A percentile compares a stretch with the other conserved stretches of the same genome.
Evolutionary conservation across 208 protist genomes (phyloP).

Genomic region (Trypanosoma melophagium): DNA sequence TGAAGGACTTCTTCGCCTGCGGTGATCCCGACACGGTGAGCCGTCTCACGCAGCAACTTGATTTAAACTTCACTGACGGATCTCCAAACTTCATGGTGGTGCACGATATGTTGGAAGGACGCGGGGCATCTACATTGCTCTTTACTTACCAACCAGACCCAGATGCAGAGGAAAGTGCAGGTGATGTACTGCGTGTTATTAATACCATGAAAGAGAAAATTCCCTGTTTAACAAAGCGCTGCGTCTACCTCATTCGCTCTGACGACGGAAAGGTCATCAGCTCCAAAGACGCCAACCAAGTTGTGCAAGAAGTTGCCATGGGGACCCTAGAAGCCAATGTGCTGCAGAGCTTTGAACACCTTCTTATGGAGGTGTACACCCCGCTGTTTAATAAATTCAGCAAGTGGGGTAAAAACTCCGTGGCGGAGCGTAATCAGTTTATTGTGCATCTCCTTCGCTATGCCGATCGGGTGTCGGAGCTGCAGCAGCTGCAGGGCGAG

Average conservation of each 20-base stretch:
- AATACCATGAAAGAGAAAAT: constrained; percentile 63
- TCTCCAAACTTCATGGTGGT: constrained; percentile 85
- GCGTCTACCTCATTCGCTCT: constrained; percentile 77
- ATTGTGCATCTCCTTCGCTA: constrained; percentile 84
- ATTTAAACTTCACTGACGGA: constrained; percentile 77
- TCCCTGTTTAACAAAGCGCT: constrained; percentile 68
- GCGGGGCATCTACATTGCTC: constrained; percentile 70
- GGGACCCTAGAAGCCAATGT: constrained; percentile 83
- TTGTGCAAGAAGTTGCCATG: constrained; percentile 86
- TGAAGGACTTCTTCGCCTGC: constrained; percentile 87
- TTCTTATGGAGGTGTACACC: constrained; percentile 91
- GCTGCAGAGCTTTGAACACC: constrained; percentile 83
- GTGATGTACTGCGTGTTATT: constrained; percentile 72
- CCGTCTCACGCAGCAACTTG: constrained; percentile 68
- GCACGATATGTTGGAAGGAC: constrained; percentile 83
- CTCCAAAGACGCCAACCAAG: constrained; percentile 70
- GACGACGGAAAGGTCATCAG: constrained; percentile 62
- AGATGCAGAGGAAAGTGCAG: constrained; percentile 27
- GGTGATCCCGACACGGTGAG: constrained; percentile 63
- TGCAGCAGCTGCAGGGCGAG: constrained; percentile 86
- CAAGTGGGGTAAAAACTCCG: constrained; percentile 89
- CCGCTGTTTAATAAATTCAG: constrained; percentile 81
- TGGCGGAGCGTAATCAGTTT: constrained; percentile 82
- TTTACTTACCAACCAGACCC: constrained; percentile 82
- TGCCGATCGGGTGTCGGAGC: constrained; percentile 86